Evolutionary conservation across 129 eudicot genomes (phyloP), one percentile per base, ranked within the genome.

Genomic region (Apium graveolens): DNA sequence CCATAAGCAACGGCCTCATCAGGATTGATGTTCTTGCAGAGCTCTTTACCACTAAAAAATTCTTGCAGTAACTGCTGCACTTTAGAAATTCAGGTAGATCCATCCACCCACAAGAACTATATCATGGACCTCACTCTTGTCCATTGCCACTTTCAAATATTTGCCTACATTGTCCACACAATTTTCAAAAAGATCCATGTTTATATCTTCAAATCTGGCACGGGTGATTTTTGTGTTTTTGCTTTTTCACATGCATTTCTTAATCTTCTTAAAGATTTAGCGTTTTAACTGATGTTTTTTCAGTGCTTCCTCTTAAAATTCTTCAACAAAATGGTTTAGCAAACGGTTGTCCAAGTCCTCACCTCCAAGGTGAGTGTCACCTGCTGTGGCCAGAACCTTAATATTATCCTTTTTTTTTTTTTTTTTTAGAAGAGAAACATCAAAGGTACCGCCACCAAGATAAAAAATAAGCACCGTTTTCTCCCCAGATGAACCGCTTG

Each of bases 1-100:
- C 70, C 70, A 63, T 63, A 63, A 63, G 70, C 70, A 63, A 63
- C 70, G 3, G 70, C 70, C 37, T 63, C 70, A 27, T 63, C 70
- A 12, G 70, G 70, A 29, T 63, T 63, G 13, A 63, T 63, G 16
- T 35, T 12, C 14, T 29, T 27, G 37, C 70, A 63, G 11, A 27
- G 70, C 37, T 63, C 70, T 17, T 63, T 63, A 17, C 70, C 70
- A 27, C 27, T 63, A 1, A 63, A 63, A 63, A 27, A 27, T 12
- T 63, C 31, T 29, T 27, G 35, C 37, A 29, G 13, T 27, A 63
- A 18, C 37, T 63, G 37, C 70, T 63, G 70, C 20, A 63, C 70
- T 63, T 63, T 63, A 3, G 70, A 37, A 29, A 63, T 63, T 11
- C 70, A 11, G 13, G 70, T 63, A 27, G 70, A 63, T 29, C 70